Conservation (phyloP, 208 protist genomes). For the Tritrichomonas foetus region DNA sequence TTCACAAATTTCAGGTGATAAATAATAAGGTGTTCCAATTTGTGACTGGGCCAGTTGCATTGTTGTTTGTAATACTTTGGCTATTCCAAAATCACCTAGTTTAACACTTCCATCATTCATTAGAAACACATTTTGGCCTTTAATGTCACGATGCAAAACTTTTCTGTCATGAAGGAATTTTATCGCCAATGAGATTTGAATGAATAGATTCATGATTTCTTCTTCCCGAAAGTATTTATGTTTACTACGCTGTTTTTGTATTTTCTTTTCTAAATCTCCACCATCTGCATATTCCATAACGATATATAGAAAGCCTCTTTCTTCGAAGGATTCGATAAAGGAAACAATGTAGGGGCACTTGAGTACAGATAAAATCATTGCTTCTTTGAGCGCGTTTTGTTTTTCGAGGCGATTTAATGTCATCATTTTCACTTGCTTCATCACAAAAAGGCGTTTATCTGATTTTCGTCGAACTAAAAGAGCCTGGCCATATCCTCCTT, state of each 20-base stretch:
- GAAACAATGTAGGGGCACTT: not conserved
- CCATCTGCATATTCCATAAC: not conserved
- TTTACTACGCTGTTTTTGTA: not conserved
- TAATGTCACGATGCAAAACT: conserved; percentile 62
- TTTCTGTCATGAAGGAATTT: conserved; percentile 61
- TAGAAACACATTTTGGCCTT: conserved; percentile 42
- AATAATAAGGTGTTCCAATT: conserved; percentile 39
- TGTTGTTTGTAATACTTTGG: not conserved
- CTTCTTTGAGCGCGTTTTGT: not conserved
- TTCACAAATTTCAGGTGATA: conserved; percentile 43
- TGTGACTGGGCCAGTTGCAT: not conserved
- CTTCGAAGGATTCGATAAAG: not conserved
- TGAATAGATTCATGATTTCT: conserved; percentile 54
- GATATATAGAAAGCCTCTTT: not conserved
- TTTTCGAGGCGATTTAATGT: not conserved
- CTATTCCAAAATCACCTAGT: conserved; percentile 41
- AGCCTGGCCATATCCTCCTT: not conserved
- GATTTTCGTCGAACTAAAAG: not conserved
- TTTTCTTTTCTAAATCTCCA: not conserved
- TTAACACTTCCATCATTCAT: conserved; percentile 28
- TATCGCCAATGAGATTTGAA: conserved; percentile 61
- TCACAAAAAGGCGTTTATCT: not conserved
- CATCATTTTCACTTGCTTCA: not conserved
- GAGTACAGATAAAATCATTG: not conserved
- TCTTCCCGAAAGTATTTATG: not conserved